Base-by-base conservation (phyloP, 495 filamentous ascomycete species). In the Penicillium riverlandense region DNA sequence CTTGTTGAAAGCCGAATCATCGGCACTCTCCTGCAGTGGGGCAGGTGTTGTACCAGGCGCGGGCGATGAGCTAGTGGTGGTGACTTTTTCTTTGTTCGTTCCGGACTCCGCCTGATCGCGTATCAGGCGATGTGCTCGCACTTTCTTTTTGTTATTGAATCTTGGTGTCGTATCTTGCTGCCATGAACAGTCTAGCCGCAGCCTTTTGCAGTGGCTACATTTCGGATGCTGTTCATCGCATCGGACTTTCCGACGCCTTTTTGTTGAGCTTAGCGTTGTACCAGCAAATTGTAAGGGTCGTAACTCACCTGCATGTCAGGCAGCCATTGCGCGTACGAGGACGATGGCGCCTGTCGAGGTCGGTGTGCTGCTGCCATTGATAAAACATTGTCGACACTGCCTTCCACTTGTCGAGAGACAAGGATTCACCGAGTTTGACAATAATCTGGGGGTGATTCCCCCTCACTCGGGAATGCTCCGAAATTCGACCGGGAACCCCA, bases 161-260 rank as follows among this genome's bases (percentile, higher is more conserved):
- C 38, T 35, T 3, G 32, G 10, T 7, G 27, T 34, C n/a, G 27
- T 16, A 11, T 47, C 44, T 14, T 44, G 45, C 29, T 49, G 38
- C 48, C 48, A 50, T 10, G 35, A 45, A 16, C 48, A 50, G 8
- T 46, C 43, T 29, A 50, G 33, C 4, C 38, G 43, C 10, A 67
- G 44, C 4, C 67, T 52, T 32, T 59, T 52, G 48, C 66, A 67
- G 45, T 68, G 63, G 9, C 49, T 51, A 28, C 67, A 68, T 29
- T 58, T 47, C n/a, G 66, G 65, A 30, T 53, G 58, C 12, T 58
- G 56, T 49, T 69, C 67, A 54, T 68, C 57, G 51, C 65, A 71
- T 33, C 48, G 34, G 11, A 50, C 48, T 22, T 50, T 50, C 12
- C 48, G 48, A 16, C 48, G 38, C 31, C 44, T 50, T 22, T 22